These are phyloP conservation scores for Sphagnum fallax DNA, from an alignment of 228 moss, liverwort and hornwort genomes.

Conservation along the genomic window DNA sequence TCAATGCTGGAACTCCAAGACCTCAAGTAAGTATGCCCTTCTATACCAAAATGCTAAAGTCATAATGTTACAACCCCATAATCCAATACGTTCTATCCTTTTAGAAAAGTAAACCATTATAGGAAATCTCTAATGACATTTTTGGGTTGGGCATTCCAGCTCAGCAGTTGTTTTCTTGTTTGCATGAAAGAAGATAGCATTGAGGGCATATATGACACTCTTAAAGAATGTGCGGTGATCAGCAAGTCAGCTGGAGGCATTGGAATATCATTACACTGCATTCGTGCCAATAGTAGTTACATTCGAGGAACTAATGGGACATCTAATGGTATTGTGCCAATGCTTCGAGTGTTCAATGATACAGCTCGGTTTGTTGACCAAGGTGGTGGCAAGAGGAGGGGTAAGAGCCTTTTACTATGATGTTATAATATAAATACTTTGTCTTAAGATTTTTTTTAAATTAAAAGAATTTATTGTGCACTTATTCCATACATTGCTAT, in stretches of 20 bases:
- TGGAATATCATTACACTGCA: constrained; percentile 74
- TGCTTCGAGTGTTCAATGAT: constrained; percentile 92
- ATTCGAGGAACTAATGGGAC: constrained; percentile 92
- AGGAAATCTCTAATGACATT: too few relatives aligned
- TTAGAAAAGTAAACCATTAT: too few relatives aligned
- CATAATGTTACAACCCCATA: too few relatives aligned
- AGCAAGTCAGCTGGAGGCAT: constrained; percentile 93
- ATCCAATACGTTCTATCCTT: too few relatives aligned
- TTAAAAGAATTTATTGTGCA: too few relatives aligned
- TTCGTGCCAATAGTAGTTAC: constrained; percentile 86
- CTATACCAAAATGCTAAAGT: too few relatives aligned
- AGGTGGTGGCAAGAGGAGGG: constrained; percentile 96
- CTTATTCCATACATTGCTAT: too few relatives aligned
- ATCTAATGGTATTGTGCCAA: constrained; percentile 85
- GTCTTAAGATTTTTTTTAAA: too few relatives aligned
- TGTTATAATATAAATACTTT: too few relatives aligned
- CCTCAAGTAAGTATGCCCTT: constrained; percentile 52
- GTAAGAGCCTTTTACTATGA: constrained; percentile 9
- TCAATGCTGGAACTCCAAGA: constrained; percentile 83
- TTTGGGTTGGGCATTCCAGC: constrained; percentile 23
- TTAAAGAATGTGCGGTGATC: constrained; percentile 92
- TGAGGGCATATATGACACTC: constrained; percentile 90
- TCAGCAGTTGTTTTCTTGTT: constrained; percentile 88
- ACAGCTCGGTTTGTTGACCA: constrained; percentile 93
- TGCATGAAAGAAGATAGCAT: constrained; percentile 97